These are phyloP conservation scores for Davidsoniella eucalypti DNA, from an alignment of 2,329 filamentous ascomycete species.

Conservation along the genomic window DNA sequence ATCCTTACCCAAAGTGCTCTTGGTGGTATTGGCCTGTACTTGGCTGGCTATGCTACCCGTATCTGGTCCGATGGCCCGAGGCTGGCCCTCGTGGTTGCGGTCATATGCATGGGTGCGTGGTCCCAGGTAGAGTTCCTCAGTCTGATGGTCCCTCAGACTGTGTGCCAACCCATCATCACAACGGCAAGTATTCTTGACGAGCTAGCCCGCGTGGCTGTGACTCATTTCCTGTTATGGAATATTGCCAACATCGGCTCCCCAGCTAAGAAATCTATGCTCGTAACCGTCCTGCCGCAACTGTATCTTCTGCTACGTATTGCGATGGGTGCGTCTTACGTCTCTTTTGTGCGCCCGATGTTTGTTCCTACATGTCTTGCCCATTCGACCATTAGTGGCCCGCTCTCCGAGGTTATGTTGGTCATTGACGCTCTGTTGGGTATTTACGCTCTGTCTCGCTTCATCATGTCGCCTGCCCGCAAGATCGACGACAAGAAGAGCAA, in stretches of 20 bases:
- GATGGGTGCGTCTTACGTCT: slow-evolving; percentile 37
- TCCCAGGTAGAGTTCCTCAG: slow-evolving; percentile 34
- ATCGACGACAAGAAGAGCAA: slow-evolving; percentile 20
- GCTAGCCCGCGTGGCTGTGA: slow-evolving; percentile 33
- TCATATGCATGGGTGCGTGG: slow-evolving; percentile 36
- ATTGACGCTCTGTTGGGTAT: slow-evolving; percentile 30
- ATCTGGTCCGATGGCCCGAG: slow-evolving; percentile 42
- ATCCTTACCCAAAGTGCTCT: slow-evolving; percentile 35
- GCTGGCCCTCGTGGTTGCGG: slow-evolving; percentile 44
- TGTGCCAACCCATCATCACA: slow-evolving; percentile 35
- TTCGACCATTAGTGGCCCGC: slow-evolving; percentile 28
- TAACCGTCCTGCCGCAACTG: slow-evolving; percentile 28
- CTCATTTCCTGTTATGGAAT: slow-evolving; percentile 37
- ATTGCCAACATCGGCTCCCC: slow-evolving; percentile 19
- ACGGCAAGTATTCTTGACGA: slow-evolving; percentile 42
- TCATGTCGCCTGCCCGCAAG: slow-evolving; percentile 17
- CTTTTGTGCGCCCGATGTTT: slow-evolving; percentile 36
- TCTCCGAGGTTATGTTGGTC: slow-evolving; percentile 27
- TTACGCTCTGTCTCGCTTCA: slow-evolving; percentile 24
- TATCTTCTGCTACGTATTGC: slow-evolving; percentile 31
- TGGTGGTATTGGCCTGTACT: slow-evolving; percentile 28
- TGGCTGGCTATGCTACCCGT: slow-evolving; percentile 30
- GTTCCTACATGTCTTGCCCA: slow-evolving; percentile 34
- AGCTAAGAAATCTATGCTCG: slow-evolving; percentile 13
- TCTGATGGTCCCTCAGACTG: slow-evolving; percentile 27